Evolutionary conservation across 495 filamentous ascomycete species (phyloP), one percentile per base, ranked within the genome.

Genomic region (Aspergillus avenaceus): DNA sequence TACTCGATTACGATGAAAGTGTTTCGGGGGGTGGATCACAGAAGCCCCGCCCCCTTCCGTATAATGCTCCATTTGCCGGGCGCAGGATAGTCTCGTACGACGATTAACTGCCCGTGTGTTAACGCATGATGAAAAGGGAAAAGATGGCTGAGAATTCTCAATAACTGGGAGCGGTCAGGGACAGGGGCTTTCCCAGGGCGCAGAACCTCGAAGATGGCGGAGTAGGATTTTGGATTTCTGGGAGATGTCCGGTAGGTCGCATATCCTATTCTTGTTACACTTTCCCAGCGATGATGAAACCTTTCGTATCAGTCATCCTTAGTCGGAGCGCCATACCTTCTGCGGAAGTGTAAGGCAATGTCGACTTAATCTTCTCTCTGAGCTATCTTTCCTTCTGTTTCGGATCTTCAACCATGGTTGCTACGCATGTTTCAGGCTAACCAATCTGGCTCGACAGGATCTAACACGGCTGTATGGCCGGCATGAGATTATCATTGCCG

Each of bases 251-350:
- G 21, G 56, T 62, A 32, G 53, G 53, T 53, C 4, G n/a, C n/a
- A n/a, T n/a, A n/a, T 5, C 11, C 34, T 47, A 8, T 22, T 22
- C 4, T n/a, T 19, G 48, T 21, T 50, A 25, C 25, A 14, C 4
- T 41, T n/a, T 21, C 37, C 45, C 22, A 26, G 43, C 37, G 21
- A 69, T 72, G 69, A 74, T 72, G 70, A 74, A 63, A 71, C 41
- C 24, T 40, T 50, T 60, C 41, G 48, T 65, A 58, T 61, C 57
- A 66, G 64, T 73, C 70, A 74, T 74, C 70, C 70, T 74, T 74
- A 74, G 70, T 64, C 70, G 61, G 63, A 71, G 61, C 53, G 66
- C 69, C 70, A 74, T 65, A 64, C 69, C 70, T 67, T 72, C 49
- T 57, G 29, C 52, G 37, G 31, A 68, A 68, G 70, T 66, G 70